Percentiles rank a stretch among this genome's conserved stretches.
phyloP scores from a whole-genome alignment of 2,329 filamentous ascomycete genomes.

The Rhexocercosporidium sp. region DNA sequence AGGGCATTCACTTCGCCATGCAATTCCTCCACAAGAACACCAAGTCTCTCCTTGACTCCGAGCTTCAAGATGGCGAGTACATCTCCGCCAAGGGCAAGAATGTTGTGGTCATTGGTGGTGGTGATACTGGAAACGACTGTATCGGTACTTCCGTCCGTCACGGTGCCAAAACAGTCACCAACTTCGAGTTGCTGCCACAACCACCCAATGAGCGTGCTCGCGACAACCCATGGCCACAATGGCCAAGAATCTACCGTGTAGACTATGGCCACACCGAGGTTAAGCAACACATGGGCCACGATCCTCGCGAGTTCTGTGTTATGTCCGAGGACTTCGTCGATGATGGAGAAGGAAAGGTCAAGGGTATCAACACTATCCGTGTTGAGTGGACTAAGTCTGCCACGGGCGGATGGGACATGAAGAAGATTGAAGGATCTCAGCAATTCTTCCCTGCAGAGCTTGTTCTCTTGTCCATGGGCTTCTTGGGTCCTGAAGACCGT shows the following conservation, averaged over 20 bases:
- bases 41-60: constrained; percentile 93
- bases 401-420: constrained; percentile 96
- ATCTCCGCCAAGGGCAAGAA: constrained; percentile 96
- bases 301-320: constrained; percentile 96
- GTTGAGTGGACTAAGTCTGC: constrained; percentile 95
- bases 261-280: constrained; percentile 97
- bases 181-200: constrained; percentile 95
- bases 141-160: constrained; percentile 96
- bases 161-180: constrained; percentile 92
- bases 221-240: constrained; percentile 98
- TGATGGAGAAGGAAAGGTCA: constrained; percentile 84
- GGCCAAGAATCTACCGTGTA: constrained; percentile 97
- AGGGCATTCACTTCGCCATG: constrained; percentile 96
- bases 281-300: constrained; percentile 93
- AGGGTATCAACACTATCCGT: constrained; percentile 93
- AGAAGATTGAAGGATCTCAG: constrained; percentile 90
- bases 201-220: constrained; percentile 87
- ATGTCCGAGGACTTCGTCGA: constrained; percentile 98
- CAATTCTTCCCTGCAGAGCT: constrained; percentile 97
- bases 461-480: constrained; percentile 95
- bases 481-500: constrained; percentile 90
- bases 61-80: constrained; percentile 81
- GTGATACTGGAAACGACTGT: constrained; percentile 97
- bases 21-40: constrained; percentile 97
- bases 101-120: constrained; percentile 95